Percentiles rank a stretch among this genome's conserved stretches.
phyloP scores from a whole-genome alignment of 2,329 filamentous ascomycete species.

The Exophiala sideris region DNA sequence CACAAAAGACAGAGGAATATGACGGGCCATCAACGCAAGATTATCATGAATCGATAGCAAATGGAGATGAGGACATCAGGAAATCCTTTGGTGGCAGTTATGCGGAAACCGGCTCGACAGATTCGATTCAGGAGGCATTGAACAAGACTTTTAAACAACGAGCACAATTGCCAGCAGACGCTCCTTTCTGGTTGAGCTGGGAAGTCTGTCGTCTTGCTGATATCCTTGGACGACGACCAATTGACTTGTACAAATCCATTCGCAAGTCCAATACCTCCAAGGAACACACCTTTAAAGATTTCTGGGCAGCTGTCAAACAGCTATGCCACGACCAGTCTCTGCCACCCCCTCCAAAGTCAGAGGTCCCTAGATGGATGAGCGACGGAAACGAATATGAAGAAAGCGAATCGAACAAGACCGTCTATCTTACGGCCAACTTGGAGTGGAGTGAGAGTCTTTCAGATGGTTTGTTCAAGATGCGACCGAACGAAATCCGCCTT shows the following conservation, averaged over 20 bases:
- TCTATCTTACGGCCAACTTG: conserved; percentile 41
- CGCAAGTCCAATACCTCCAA: neutral
- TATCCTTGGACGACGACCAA: neutral
- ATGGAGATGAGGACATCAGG: conserved; percentile 15
- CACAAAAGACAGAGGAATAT: conserved; percentile 7
- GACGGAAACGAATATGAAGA: conserved; percentile 10
- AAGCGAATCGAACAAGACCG: conserved; percentile 31
- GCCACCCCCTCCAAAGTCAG: conserved; percentile 7
- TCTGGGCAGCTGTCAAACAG: conserved; percentile 7
- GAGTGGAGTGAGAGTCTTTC: conserved; percentile 36
- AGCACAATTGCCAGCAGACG: conserved; percentile 2
- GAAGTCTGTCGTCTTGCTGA: conserved; percentile 15
- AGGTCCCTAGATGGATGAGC: conserved; percentile 2
- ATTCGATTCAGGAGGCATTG: conserved; percentile 28
- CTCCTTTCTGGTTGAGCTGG: conserved; percentile 19
- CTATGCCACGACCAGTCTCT: neutral
- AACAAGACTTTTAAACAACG: conserved; percentile 39
- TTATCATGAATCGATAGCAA: conserved; percentile 4
- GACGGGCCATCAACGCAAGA: conserved; percentile 23
- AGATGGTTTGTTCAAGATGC: conserved; percentile 38
- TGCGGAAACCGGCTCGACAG: neutral
- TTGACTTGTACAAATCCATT: conserved; percentile 8
- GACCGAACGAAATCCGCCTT: conserved; percentile 40
- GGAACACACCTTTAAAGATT: neutral
- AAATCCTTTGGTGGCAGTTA: conserved; percentile 10